Evolutionary conservation across 768 basidiomycete species (phyloP), one percentile per base, ranked within the genome.

Genomic region (Kwoniella shandongensis): DNA sequence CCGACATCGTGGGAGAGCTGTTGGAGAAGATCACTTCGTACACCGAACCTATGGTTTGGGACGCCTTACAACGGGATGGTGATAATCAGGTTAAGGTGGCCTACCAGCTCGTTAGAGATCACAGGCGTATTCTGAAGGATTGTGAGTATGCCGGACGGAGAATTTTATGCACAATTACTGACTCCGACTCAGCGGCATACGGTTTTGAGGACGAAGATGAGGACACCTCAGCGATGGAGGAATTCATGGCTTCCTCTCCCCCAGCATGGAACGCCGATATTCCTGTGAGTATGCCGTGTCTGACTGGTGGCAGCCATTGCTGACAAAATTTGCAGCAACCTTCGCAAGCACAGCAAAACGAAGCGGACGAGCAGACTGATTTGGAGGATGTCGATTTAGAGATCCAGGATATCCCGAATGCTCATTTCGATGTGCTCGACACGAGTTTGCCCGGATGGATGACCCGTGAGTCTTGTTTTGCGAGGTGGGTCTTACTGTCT

Each of bases 11-110:
- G 7, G 86, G 89, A 0, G 88, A 92, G 41, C 80, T 99, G 35
- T 83, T 86, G 12, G 72, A 77, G 17, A 81, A 85, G 56, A 86
- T 98, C 80, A 77, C 82, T 0, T 87, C 85, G 0, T 86, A 92
- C 11, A 83, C 83, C 57, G 84, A 85, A 76, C 87, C 91, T 1
- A 90, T 92, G 61, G 84, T 98, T 3, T 91, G 89, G 89, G 86
- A 87, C 44, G 87, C 86, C 70, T 77, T 97, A 61, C 82, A 87
- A 58, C 79, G 85, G 64, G 87, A 92, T 50, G 91, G 93, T 62
- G 91, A 92, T 36, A 96, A 97, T 73, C 86, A 90, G 51, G 87
- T 98, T 73, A 93, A 96, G 78, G 92, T 99, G 6, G 92, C 94
- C 0, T 99, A 98, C 77, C 85, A 92, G 84, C 81, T 99, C 3